A percentile compares a stretch with the other conserved stretches of the same genome.
These are phyloP conservation scores for Leccinum pallidistipes DNA, from an alignment of 1,284 basidiomycete species.

Conservation along the genomic window DNA sequence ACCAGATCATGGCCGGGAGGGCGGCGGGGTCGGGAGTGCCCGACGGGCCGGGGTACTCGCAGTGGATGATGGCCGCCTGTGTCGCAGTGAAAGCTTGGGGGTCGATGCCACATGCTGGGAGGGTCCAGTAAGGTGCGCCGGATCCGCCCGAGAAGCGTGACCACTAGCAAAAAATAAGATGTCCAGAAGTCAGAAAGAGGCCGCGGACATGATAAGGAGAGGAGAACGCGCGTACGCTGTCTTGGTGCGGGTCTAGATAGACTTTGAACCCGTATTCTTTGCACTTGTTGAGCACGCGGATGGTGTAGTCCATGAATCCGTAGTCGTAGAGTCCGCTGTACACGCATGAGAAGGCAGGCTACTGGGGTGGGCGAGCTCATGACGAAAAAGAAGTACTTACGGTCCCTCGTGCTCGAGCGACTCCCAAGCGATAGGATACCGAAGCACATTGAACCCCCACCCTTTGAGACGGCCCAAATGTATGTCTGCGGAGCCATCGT, in stretches of 20 bases:
- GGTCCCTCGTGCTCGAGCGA: slow-evolving; percentile 92
- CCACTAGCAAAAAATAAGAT: slow-evolving; percentile 60
- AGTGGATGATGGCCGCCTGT: slow-evolving; percentile 84
- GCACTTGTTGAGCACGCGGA: slow-evolving; percentile 85
- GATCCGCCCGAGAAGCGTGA: slow-evolving; percentile 96
- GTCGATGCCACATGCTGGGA: slow-evolving; percentile 90
- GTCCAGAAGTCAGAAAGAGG: neutral
- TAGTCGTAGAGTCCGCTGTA: slow-evolving; percentile 86
- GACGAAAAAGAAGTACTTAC: slow-evolving; percentile 54
- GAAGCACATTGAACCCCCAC: slow-evolving; percentile 95
- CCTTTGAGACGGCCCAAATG: slow-evolving; percentile 84
- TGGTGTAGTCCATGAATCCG: slow-evolving; percentile 91
- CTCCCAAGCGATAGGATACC: slow-evolving; percentile 96
- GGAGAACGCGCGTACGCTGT: slow-evolving; percentile 62
- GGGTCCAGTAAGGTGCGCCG: slow-evolving; percentile 94
- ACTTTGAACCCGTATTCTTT: slow-evolving; percentile 95
- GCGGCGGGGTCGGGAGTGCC: slow-evolving; percentile 62
- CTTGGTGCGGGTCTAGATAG: slow-evolving; percentile 97
- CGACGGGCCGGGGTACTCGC: slow-evolving; percentile 73
- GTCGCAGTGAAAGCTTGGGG: slow-evolving; percentile 85
- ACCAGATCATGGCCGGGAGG: slow-evolving; percentile 95
- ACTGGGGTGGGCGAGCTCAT: neutral
- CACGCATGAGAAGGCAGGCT: neutral
- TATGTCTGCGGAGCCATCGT: slow-evolving; percentile 85
- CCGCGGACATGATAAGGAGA: neutral